Evolutionary conservation across 2,329 filamentous ascomycete genomes (phyloP), one percentile per base, ranked within the genome.

Genomic region (Penicillium sp.): DNA sequence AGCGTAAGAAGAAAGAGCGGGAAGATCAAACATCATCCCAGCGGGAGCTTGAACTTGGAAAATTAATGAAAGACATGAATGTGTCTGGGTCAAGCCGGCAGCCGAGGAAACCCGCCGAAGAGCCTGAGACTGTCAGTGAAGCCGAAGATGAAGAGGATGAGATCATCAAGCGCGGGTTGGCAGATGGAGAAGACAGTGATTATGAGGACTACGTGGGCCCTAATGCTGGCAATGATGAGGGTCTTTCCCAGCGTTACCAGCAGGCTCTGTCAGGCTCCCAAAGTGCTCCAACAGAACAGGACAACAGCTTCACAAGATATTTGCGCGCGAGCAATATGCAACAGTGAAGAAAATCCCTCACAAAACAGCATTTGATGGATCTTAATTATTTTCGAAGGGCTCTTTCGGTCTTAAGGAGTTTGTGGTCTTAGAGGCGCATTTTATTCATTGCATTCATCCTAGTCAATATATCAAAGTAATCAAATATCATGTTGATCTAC

Each of bases 51-150:
- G 93, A 99, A 73, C 78, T 99, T 29, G 90, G 90, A 60, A 92
- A 91, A 79, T 86, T 99, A 81, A 96, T 99, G 92, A 89, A 89
- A 72, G 93, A 94, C 66, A 96, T 99, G 90, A 82, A 82, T 53
- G 83, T 90, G 45, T 79, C 79, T 21, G 75, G 76, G 23, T 62
- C 71, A 60, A 75, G 53, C 42, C 65, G 56, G 67, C 61, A 57
- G 61, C 64, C 62, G 55, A 65, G 61, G 65, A 66, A 61, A 58
- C 48, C 59, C 3, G 68, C 61, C 57, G 61, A 73, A 57, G 68
- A 70, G 55, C 67, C 72, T 3, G 79, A 82, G 61, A 79, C 77
- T 29, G 71, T 79, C 45, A 79, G 76, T 45, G 82, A 85, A 42
- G 72, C 73, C 6, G 81, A 83, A 59, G 81, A 83, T 45, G 79